Evolutionary conservation across 352 stramenopile genomes (phyloP), one percentile per base, ranked within the genome.

Genomic region (Phytophthora palmivora): DNA sequence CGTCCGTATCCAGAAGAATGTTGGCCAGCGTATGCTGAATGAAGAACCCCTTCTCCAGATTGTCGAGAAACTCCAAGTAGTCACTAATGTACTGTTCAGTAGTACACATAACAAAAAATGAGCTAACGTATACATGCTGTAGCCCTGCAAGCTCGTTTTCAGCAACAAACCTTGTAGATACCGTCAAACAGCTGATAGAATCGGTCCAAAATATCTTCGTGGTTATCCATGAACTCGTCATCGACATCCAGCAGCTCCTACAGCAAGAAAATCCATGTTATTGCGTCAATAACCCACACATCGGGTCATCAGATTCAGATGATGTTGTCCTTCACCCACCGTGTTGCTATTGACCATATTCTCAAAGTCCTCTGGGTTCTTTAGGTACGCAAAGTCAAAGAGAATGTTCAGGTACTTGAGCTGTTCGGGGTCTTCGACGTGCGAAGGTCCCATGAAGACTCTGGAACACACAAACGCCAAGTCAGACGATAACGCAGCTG

Each of bases 331-430:
- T 46, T 24, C 12, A 71, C 73, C 37, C 50, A 94, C 86, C 74
- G 87, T 94, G 69, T 93, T 92, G 77, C 78, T 94, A 74, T 95
- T 96, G 53, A 98, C 79, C 80, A 91, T 90, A 46, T 92, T 97
- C 63, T 98, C 95, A 69, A 93, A 98, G 56, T 97, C 91, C 61
- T 98, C 94, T 1, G 93, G 90, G 58, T 96, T 97, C 67, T 97
- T 97, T 47, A 98, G 58, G 61, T 98, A 98, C 16, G 80, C 77
- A 77, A 98, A 98, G 67, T 98, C 94, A 64, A 98, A 98, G 22
- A 98, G 65, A 41, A 98, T 97, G 48, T 92, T 91, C 15, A 96
- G 70, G 58, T 96, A 96, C 72, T 96, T 96, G 68, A 91, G 84
- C 62, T 96, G 87, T 62, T 96, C 87, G 10, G 87, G 87, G 72